Percentiles rank a stretch among this genome's conserved stretches.
These are phyloP conservation scores for Fomitopsis pinicola DNA, from an alignment of 1,284 basidiomycete species.

Conservation along the genomic window DNA sequence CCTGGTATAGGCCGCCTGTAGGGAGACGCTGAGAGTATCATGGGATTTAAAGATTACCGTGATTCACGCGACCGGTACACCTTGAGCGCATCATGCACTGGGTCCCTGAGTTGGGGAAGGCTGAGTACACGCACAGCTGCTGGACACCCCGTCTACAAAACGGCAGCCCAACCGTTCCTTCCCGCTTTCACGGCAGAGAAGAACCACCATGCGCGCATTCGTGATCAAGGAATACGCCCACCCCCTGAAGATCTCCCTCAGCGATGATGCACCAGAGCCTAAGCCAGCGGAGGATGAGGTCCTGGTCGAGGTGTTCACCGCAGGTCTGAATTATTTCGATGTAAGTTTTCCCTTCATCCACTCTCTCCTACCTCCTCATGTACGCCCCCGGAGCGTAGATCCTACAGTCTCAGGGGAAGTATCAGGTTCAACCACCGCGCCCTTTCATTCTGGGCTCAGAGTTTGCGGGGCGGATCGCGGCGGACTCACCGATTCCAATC, in stretches of 20 bases:
- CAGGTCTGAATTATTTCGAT: constrained; percentile 80
- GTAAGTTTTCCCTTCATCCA: constrained; percentile 30
- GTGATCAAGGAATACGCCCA: constrained; percentile 71
- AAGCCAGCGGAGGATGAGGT: constrained; percentile 54
- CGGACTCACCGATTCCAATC: constrained; percentile 74
- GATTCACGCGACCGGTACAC: background rate
- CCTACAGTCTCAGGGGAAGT: constrained; percentile 83
- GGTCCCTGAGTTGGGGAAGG: too few relatives aligned
- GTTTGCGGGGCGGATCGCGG: constrained; percentile 79
- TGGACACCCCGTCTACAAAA: background rate
- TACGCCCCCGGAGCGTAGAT: constrained; percentile 42
- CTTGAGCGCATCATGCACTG: background rate
- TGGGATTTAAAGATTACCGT: background rate
- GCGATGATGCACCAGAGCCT: constrained; percentile 59
- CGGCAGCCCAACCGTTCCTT: background rate
- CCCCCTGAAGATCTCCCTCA: constrained; percentile 63
- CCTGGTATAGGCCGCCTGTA: too few relatives aligned
- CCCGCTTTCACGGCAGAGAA: background rate
- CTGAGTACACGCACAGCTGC: background rate
- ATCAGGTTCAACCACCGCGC: constrained; percentile 79
- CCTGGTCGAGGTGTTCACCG: constrained; percentile 79
- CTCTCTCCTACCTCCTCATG: background rate
- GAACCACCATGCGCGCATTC: constrained; percentile 69
- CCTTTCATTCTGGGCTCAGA: constrained; percentile 86
- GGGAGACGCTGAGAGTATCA: background rate